Base-by-base conservation (phyloP, 2,329 filamentous ascomycete genomes). In the Cytospora chrysosperma region DNA sequence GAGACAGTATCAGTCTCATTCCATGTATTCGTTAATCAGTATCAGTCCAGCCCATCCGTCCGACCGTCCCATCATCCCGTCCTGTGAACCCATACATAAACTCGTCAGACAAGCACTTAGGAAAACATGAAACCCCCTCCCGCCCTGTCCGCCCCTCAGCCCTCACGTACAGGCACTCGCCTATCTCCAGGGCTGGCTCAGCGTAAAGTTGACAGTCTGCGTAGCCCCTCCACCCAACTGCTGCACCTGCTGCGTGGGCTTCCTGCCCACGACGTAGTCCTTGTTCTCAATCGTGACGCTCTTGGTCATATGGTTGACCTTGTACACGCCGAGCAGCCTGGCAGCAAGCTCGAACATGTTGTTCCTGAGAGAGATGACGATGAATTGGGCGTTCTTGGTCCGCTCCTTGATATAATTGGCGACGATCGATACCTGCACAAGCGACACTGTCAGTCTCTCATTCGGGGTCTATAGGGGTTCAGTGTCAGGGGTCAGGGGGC, bases 261-360 rank as follows among this genome's bases (percentile, higher is more conserved):
- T 74, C 59, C 69, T 72, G 69, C 79, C 74, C 65, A 72, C 73
- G 69, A 90, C 91, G 73, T 89, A 95, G 77, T 95, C 90, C 69
- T 82, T 82, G 77, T 95, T 95, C 77, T 95, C 91, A 67, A 95
- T 92, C 59, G 91, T 93, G 26, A 95, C 91, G 76, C 90, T 93
- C 85, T 94, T 95, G 66, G 91, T 95, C 88, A 98, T 99, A 77
- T 99, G 94, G 78, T 96, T 98, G 75, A 99, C 95, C 82, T 99
- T 99, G 82, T 99, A 99, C 62, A 99, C 95, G 69, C 96, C 96
- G 17, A 99, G 93, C 65, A 99, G 85, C 62, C 96, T 86, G 63
- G 92, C 88, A n/a, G 96, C 94, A 67, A 99, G 87, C 82, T 99
- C 95, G 77, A 99, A 99, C 95, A 99, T 99, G 81, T 99, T 99